phyloP scores from a whole-genome alignment of 768 basidiomycete species.

The Lyophyllum semitale region DNA sequence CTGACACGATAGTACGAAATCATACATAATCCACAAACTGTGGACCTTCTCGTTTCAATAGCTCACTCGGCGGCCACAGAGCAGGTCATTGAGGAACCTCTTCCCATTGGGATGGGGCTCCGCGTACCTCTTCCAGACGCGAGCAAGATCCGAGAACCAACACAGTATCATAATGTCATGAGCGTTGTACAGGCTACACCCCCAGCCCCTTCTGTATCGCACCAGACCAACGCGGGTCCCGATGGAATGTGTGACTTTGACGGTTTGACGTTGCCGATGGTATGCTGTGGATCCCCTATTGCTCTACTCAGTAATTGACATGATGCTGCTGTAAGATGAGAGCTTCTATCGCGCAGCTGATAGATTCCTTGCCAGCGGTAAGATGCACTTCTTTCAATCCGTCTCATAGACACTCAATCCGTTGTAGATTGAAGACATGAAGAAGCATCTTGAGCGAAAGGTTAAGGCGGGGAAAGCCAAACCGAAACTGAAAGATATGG shows the following conservation, averaged over 20 bases:
- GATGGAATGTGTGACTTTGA: conserved; percentile 59
- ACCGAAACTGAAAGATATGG: conserved; percentile 54
- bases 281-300: conserved; percentile 18
- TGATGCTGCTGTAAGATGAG: conserved; percentile 44
- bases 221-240: conserved; percentile 11
- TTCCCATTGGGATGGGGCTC: conserved; percentile 62
- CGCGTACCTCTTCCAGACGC: conserved; percentile 45
- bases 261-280: conserved; percentile 35
- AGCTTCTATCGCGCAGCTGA: conserved; percentile 38
- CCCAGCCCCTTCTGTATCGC: not conserved
- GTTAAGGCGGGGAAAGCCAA: conserved; percentile 51
- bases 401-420: not conserved
- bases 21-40: conserved; percentile 58
- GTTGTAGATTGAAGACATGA: conserved; percentile 56
- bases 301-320: not conserved
- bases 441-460: conserved; percentile 55
- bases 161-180: not conserved
- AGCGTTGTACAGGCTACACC: not conserved
- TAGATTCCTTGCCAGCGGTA: conserved; percentile 52
- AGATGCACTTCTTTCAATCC: conserved; percentile 10
- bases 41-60: conserved; percentile 70
- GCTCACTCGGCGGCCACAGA: conserved; percentile 59
- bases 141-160: conserved; percentile 1
- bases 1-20: conserved; percentile 62
- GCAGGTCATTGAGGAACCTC: conserved; percentile 52